A percentile compares a stretch with the other conserved stretches of the same genome.
Evolutionary conservation across 2,329 filamentous ascomycete species (phyloP).

Genomic region (Colletotrichum tofieldiae): DNA sequence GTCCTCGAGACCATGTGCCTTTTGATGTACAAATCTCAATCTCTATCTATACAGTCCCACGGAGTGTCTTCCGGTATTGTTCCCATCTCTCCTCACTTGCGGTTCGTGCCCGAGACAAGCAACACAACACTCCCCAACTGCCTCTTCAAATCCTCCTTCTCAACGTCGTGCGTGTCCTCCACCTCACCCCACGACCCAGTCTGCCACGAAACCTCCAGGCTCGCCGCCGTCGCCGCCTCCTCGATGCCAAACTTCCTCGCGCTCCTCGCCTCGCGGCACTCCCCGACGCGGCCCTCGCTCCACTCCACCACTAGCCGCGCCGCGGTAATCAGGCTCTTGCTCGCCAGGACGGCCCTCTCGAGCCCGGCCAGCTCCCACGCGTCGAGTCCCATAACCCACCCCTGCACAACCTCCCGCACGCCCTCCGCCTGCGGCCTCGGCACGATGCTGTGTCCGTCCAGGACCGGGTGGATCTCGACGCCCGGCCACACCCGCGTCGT

Average conservation of each 20-base stretch:
- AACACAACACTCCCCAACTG: constrained; percentile 91
- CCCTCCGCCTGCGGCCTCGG: constrained; percentile 80
- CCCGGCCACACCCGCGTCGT: constrained; percentile 86
- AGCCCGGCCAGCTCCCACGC: constrained; percentile 89
- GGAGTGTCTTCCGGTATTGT: too few relatives aligned
- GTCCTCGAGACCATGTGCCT: not conserved
- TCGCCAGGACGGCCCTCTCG: constrained; percentile 86
- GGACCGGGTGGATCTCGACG: constrained; percentile 81
- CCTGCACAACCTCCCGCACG: constrained; percentile 83
- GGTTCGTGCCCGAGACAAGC: constrained; percentile 76
- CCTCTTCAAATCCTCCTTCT: constrained; percentile 88
- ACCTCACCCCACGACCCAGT: constrained; percentile 95
- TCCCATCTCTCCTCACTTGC: constrained; percentile 6
- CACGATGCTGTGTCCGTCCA: constrained; percentile 84
- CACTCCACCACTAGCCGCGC: constrained; percentile 87
- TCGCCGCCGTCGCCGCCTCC: constrained; percentile 84
- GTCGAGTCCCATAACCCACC: constrained; percentile 82
- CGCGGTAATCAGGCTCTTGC: constrained; percentile 88
- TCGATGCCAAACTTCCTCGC: constrained; percentile 80
- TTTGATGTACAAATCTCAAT: constrained; percentile 3
- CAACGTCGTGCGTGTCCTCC: constrained; percentile 97
- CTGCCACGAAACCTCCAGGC: constrained; percentile 91
- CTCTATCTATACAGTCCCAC: not conserved
- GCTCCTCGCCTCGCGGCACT: constrained; percentile 48
- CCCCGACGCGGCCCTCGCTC: constrained; percentile 77